These are phyloP conservation scores for Coniochaeta sp. DNA, from an alignment of 2,329 filamentous ascomycete genomes.

Conservation along the genomic window DNA sequence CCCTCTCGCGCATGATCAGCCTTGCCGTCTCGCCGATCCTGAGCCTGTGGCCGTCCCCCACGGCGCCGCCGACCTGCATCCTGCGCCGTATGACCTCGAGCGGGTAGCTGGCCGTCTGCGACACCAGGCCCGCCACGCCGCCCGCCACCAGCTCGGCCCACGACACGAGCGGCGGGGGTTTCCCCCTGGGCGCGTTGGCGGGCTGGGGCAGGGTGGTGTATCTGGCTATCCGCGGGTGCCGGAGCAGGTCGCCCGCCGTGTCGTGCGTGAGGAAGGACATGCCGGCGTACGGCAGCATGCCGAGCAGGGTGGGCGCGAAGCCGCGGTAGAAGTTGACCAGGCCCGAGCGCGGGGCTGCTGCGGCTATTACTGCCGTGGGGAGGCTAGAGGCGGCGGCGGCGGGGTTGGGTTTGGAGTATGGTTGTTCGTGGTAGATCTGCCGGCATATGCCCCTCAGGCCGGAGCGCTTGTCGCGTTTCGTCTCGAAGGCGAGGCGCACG, in stretches of 20 bases:
- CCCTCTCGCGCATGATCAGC: conserved; percentile 68
- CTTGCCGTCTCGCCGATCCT: conserved; percentile 70
- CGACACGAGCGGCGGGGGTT: conserved; percentile 66
- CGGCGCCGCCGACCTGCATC: conserved; percentile 94
- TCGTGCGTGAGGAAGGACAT: conserved; percentile 95
- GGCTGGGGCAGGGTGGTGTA: conserved; percentile 69
- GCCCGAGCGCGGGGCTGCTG: conserved; percentile 52
- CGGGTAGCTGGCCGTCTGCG: conserved; percentile 88
- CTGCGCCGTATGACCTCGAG: conserved; percentile 84
- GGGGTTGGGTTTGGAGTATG: conserved; percentile 29
- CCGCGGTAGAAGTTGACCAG: conserved; percentile 91
- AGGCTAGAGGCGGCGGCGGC: conserved; percentile 23
- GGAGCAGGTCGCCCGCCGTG: conserved; percentile 76
- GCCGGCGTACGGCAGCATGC: conserved; percentile 95
- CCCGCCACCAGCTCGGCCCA: conserved; percentile 84
- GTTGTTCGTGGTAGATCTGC: conserved; percentile 78
- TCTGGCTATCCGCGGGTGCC: conserved; percentile 55
- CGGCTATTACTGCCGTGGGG: conserved; percentile 33
- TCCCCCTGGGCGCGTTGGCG: conserved; percentile 42
- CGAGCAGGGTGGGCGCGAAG: conserved; percentile 80
- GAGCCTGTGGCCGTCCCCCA: conserved; percentile 78
- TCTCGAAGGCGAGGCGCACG: conserved; percentile 92
- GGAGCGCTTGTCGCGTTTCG: conserved; percentile 62
- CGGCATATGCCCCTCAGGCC: conserved; percentile 70
- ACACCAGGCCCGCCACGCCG: conserved; percentile 78